Evolutionary conservation across 2,329 filamentous ascomycete species (phyloP).

Genomic region (Penicillium sp.): DNA sequence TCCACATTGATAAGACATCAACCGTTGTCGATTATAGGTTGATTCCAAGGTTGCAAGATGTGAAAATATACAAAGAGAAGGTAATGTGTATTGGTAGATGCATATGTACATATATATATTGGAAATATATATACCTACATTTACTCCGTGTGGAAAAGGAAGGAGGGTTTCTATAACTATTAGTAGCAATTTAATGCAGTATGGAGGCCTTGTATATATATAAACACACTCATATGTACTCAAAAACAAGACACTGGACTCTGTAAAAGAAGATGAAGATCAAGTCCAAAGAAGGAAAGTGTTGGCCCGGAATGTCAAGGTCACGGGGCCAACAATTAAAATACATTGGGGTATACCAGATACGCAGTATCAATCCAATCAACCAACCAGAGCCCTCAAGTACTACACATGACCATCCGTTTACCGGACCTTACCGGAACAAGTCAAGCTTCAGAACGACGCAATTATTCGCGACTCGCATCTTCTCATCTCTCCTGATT

Average conservation of each 20-base stretch:
- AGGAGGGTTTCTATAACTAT: neutral
- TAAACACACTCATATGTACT: no score
- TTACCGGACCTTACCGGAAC: constrained; percentile 27
- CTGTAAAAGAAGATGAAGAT: neutral
- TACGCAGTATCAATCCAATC: neutral
- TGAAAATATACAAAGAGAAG: neutral
- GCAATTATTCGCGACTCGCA: constrained; percentile 19
- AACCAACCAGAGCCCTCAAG: constrained; percentile 3
- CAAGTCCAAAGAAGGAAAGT: neutral
- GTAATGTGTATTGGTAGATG: neutral
- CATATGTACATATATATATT: neutral
- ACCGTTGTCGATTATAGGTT: neutral
- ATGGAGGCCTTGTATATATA: neutral
- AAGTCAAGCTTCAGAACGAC: constrained; percentile 20
- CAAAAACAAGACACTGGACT: neutral
- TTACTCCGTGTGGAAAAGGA: neutral
- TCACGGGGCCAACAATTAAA: constrained; percentile 21
- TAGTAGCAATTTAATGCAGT: neutral
- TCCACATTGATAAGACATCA: neutral
- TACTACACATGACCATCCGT: constrained; percentile 7
- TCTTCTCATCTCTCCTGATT: constrained; percentile 25
- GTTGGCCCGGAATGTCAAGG: constrained; percentile 5
- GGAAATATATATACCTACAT: neutral
- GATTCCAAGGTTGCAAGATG: neutral
- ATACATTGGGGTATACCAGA: constrained; percentile 3